Percentiles rank a stretch among this genome's conserved stretches.
Conservation (phyloP, 768 basidiomycete species). For the Lentinula detonsa region DNA sequence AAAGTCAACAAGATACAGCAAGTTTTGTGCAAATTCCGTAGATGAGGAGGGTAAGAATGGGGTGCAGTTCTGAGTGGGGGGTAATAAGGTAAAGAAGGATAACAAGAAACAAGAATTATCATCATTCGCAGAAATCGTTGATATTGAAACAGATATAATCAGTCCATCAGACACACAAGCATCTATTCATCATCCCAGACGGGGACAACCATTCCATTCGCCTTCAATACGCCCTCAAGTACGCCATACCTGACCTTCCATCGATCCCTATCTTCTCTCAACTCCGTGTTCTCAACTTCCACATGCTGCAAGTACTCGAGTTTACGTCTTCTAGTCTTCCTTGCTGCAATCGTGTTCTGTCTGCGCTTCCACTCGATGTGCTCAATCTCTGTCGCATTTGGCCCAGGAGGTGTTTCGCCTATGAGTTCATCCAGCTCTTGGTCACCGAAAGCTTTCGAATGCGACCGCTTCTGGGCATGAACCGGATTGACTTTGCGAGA, state of each 20-base stretch:
- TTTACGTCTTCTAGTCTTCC: slow-evolving; percentile 61
- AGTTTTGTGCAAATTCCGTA: too few relatives aligned
- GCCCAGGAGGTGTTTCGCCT: slow-evolving; percentile 11
- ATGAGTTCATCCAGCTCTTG: slow-evolving; percentile 25
- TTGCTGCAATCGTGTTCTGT: slow-evolving; percentile 65
- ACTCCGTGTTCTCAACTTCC: slow-evolving; percentile 33
- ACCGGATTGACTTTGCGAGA: slow-evolving; percentile 75
- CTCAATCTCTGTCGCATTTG: slow-evolving; percentile 33
- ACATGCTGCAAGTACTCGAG: slow-evolving; percentile 52
- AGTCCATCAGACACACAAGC: background rate
- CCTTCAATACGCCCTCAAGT: slow-evolving; percentile 34
- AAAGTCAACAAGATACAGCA: too few relatives aligned
- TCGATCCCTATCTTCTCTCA: slow-evolving; percentile 40
- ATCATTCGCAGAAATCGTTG: background rate
- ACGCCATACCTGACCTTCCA: slow-evolving; percentile 38
- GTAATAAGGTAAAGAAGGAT: background rate
- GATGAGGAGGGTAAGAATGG: background rate
- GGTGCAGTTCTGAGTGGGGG: background rate
- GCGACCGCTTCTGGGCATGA: slow-evolving; percentile 45
- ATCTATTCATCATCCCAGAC: background rate
- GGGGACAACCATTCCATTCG: slow-evolving; percentile 22
- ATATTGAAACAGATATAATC: background rate
- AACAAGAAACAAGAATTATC: background rate
- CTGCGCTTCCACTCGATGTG: slow-evolving; percentile 61
- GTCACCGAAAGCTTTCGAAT: slow-evolving; percentile 31